Evolutionary conservation across 305 asterid genomes (phyloP).

Genomic region (Withania somnifera): DNA sequence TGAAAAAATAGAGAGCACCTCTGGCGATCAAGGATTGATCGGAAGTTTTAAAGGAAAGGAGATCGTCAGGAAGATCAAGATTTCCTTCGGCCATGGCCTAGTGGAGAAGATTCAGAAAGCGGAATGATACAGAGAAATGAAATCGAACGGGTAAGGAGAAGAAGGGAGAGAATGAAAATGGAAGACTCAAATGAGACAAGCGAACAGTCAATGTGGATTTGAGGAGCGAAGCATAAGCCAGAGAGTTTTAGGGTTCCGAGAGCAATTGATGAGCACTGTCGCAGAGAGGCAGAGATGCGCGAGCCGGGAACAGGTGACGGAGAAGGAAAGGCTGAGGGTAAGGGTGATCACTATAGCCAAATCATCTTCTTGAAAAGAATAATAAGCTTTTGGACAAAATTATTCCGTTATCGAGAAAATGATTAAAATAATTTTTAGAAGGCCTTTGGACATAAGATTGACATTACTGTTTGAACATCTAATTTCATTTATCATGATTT

Average conservation of each 20-base stretch:
- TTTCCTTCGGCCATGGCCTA: slow-evolving; percentile 46
- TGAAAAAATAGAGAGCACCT: too few species aligned
- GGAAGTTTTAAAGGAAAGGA: slow-evolving; percentile 35
- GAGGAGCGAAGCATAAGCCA: background rate
- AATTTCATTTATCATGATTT: too few species aligned
- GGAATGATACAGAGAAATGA: slow-evolving; percentile 16
- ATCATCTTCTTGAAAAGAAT: slow-evolving; percentile 10
- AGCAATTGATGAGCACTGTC: background rate
- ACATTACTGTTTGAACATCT: too few species aligned
- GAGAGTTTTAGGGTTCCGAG: slow-evolving; percentile 36
- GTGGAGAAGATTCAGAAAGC: slow-evolving; percentile 7
- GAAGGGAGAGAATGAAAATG: slow-evolving; percentile 7
- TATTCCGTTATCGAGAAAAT: too few species aligned
- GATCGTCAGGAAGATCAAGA: slow-evolving; percentile 53
- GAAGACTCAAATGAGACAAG: slow-evolving; percentile 11
- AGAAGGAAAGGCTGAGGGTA: slow-evolving; percentile 28
- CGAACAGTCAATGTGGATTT: slow-evolving; percentile 11
- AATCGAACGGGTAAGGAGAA: background rate
- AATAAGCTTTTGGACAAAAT: background rate
- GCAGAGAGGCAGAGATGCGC: slow-evolving; percentile 20
- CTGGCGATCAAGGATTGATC: slow-evolving; percentile 69
- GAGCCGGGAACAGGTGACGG: slow-evolving; percentile 17
- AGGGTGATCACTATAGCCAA: slow-evolving; percentile 69
- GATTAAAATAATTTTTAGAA: too few species aligned
- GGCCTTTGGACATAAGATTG: too few species aligned